Percentiles rank a stretch among this genome's conserved stretches.
phyloP scores from a whole-genome alignment of 2,329 filamentous ascomycete genomes.

The Metarhizium rileyi region DNA sequence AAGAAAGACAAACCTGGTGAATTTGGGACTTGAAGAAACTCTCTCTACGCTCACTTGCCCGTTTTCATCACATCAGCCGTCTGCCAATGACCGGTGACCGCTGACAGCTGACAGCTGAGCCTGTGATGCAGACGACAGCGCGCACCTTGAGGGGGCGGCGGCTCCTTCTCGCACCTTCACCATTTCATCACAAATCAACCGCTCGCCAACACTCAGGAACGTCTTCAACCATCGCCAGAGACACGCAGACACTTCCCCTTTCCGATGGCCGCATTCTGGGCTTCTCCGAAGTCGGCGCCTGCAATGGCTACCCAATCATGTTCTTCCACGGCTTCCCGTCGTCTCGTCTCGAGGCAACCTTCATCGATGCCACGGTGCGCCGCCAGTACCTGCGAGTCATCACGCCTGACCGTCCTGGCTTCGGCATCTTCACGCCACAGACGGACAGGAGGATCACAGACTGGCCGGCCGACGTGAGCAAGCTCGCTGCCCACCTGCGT shows the following conservation, averaged over 20 bases:
- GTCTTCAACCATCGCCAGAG: too few relatives aligned
- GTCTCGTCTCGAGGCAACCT: conserved; percentile 27
- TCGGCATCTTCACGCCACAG: conserved; percentile 28
- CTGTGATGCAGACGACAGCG: too few relatives aligned
- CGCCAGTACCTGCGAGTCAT: conserved; percentile 23
- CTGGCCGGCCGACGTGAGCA: conserved; percentile 24
- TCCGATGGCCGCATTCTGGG: conserved; percentile 30
- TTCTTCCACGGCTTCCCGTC: conserved; percentile 34
- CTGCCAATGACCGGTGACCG: too few relatives aligned
- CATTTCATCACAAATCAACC: too few relatives aligned
- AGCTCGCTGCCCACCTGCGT: conserved; percentile 16
- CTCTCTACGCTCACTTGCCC: too few relatives aligned
- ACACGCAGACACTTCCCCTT: conserved; percentile 23
- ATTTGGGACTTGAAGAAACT: too few relatives aligned
- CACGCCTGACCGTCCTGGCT: conserved; percentile 31
- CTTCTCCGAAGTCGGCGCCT: conserved; percentile 28
- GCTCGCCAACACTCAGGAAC: too few relatives aligned
- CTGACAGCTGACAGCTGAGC: too few relatives aligned
- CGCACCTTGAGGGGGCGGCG: too few relatives aligned
- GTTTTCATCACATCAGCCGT: too few relatives aligned
- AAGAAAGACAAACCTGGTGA: too few relatives aligned
- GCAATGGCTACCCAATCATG: conserved; percentile 22
- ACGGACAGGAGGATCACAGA: conserved; percentile 21
- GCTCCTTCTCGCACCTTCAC: too few relatives aligned
- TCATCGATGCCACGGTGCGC: conserved; percentile 16